Evolutionary conservation across 257 asterid genomes (phyloP).

Genomic region (Solanum paucissectum): DNA sequence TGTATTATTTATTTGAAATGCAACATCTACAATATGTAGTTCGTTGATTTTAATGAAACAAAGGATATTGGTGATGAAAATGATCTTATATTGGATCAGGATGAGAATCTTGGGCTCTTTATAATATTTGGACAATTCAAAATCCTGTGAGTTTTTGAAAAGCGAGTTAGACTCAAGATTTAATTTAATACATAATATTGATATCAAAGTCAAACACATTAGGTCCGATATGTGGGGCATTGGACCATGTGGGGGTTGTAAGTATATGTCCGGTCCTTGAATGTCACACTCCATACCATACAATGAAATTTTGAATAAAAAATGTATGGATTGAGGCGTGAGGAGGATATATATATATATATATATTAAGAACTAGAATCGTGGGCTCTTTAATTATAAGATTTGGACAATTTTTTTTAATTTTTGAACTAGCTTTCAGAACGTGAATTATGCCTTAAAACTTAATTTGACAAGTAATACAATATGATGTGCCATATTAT

Average conservation of each 20-base stretch:
- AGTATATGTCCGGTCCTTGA: not conserved
- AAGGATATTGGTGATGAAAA: not conserved
- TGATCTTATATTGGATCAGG: too few species aligned
- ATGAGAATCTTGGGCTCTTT: too few species aligned
- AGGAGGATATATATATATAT: too few species aligned
- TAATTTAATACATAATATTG: too few species aligned
- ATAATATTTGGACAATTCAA: too few species aligned
- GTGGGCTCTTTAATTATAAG: too few species aligned
- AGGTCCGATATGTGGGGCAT: not conserved
- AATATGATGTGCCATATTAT: not conserved
- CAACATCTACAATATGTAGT: not conserved
- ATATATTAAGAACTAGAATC: too few species aligned
- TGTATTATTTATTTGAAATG: not conserved
- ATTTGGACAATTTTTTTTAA: too few species aligned
- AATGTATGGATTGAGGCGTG: fast-evolving
- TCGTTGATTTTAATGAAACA: not conserved
- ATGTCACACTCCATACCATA: not conserved
- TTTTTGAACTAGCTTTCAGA: not conserved
- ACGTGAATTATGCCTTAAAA: not conserved
- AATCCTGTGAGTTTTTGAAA: too few species aligned
- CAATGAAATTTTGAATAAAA: not conserved
- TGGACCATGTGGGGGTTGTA: not conserved
- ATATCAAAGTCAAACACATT: too few species aligned
- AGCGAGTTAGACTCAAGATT: not conserved
- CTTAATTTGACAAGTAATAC: not conserved